Base-by-base conservation (phyloP, 148 eudicot genomes). In the Chenopodium formosanum region DNA sequence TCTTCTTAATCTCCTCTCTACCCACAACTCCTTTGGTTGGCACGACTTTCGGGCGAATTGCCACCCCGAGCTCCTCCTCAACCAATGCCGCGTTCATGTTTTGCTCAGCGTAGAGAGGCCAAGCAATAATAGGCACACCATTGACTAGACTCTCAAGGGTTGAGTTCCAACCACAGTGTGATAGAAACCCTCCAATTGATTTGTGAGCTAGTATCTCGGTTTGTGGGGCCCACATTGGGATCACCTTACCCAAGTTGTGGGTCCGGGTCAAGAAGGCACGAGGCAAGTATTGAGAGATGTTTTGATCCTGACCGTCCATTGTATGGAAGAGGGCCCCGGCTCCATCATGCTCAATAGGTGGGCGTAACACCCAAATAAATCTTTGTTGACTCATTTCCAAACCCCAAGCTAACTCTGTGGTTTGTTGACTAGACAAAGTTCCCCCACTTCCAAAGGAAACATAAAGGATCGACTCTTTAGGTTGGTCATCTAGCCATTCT, bases 151-250 rank as follows among this genome's bases (percentile, higher is more conserved):
- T 90, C 34, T 90, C 92, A 17, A 86, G 22, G 2, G 74, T 56
- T 8, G 90, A 90, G 40, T 88, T 88, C 90, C 92, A 89, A 2
- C 90, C 92, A 75, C 92, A 80, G 25, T 87, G 89, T 7, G 89
- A 77, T n/a, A 87, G 0, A 66, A 85, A 87, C 20, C 86, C 87
- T 14, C 89, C 89, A 7, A 79, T 62, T 0, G 87, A 65, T 3
- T 68, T 75, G n/a, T 87, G 88, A 19, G 84, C 48, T n/a, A 87
- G 60, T 47, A 87, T 76, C 50, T 79, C 72, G 31, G 56, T 74
- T 3, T 87, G 89, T 62, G 84, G 86, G 48, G 86, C 87, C 86
- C 84, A 82, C 52, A 68, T 58, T 1, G 87, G 89, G 74, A 87
- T 70, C 74, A 85, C 80, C 17, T 58, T 25, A n/a, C 88, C 89